These are phyloP conservation scores for Sideroxylon spinosum DNA, from an alignment of 179 eudicot species.

Conservation along the genomic window DNA sequence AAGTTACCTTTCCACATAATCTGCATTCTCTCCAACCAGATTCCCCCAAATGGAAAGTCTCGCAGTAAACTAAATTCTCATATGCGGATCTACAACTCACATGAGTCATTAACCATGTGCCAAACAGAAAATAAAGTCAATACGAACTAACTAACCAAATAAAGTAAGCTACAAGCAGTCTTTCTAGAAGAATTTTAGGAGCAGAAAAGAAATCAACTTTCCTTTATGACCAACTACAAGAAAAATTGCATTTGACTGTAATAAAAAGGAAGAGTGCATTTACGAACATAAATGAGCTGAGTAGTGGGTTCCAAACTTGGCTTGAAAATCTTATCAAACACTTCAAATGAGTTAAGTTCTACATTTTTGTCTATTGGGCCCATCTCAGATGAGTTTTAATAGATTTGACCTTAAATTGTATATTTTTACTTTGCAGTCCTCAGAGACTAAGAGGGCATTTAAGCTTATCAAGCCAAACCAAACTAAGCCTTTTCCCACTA, in stretches of 20 bases:
- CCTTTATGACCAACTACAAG: background rate
- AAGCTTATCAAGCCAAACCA: too few relatives aligned
- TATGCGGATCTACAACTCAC: slow-evolving; percentile 50
- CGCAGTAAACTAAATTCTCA: slow-evolving; percentile 60
- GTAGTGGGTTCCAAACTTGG: too few relatives aligned
- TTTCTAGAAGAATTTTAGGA: background rate
- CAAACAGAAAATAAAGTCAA: slow-evolving; percentile 9
- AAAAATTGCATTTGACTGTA: background rate
- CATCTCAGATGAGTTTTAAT: too few relatives aligned
- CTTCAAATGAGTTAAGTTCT: too few relatives aligned
- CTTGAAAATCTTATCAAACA: too few relatives aligned
- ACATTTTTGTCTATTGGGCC: too few relatives aligned
- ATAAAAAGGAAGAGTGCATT: background rate
- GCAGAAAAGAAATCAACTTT: background rate
- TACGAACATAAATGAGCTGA: too few relatives aligned
- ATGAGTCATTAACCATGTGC: background rate
- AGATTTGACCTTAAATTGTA: too few relatives aligned
- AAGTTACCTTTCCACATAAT: slow-evolving; percentile 66
- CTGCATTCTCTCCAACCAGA: slow-evolving; percentile 90
- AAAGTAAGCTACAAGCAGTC: background rate
- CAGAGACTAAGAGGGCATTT: too few relatives aligned
- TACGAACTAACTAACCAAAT: background rate
- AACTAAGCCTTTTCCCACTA: too few relatives aligned
- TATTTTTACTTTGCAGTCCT: too few relatives aligned
- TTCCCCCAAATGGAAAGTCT: slow-evolving; percentile 70